Base-by-base conservation (phyloP, 352 stramenopile genomes). In the Pythium apleroticum region DNA sequence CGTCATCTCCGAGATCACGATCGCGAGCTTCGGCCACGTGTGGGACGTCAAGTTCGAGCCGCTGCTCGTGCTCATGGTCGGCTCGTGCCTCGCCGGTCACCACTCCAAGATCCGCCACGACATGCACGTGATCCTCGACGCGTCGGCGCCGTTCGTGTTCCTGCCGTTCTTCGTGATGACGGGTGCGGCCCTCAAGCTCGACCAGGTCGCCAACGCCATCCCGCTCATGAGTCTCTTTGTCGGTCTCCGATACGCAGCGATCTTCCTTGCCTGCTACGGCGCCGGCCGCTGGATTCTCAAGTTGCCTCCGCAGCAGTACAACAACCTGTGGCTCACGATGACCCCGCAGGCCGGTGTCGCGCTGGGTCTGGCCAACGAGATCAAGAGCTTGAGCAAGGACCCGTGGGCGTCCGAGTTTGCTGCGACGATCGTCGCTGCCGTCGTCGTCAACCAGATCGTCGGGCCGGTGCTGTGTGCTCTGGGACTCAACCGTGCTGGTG, bases 161-260 rank as follows among this genome's bases (percentile, higher is more conserved):
- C 59, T 91, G 30, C 81, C 82, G 9, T 91, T 91, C 66, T 91
- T 91, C 73, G 78, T 88, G 12, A 91, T 91, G 80, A 91, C 82
- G 3, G 82, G 82, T 1, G 82, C 82, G 4, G 72, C 75, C 15
- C 62, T 91, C 22, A 87, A 89, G 57, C 66, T 91, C 35, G 77
- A 91, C 65, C 66, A 88, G 52, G 82, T 91, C 41, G 62, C 75
- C 41, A 58, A 77, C n/a, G 78, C 76, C 1, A 76, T 91, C 54
- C 80, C 82, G 22, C 72, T 91, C 52, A 86, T 87, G 75, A 88
- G 77, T 45, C 54, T 86, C 33, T 89, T 86, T 57, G 77, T 90
- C 4, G 56, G 71, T 28, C 52, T 91, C 37, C 76, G 80, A 2
- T 89, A 80, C 57, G 65, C 83, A 1, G 63, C 76, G 1, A 80